Conservation (phyloP, 306 rosid genomes). For the Prunus armeniaca region DNA sequence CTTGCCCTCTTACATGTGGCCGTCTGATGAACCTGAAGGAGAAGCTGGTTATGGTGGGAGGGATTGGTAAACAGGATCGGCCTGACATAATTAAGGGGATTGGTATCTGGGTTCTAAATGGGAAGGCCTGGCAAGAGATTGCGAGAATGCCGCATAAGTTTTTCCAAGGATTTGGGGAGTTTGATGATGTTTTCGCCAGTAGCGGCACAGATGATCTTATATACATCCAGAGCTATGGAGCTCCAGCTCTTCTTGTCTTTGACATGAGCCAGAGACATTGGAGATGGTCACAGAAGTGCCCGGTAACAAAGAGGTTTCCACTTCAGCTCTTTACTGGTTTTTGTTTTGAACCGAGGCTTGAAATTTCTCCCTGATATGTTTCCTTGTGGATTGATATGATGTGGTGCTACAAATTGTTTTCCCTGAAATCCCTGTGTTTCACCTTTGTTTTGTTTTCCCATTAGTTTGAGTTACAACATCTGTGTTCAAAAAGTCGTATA, state of each 20-base stretch:
- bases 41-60: slow-evolving; percentile 97
- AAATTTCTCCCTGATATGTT: slow-evolving; percentile 61
- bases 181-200: slow-evolving; percentile 93
- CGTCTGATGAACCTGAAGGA: slow-evolving; percentile 88
- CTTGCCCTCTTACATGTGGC: slow-evolving; percentile 92
- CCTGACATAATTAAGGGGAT: slow-evolving; percentile 92
- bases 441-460: slow-evolving; percentile 24
- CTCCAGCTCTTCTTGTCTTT: slow-evolving; percentile 75
- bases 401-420: slow-evolving; percentile 25
- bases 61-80: slow-evolving; percentile 76
- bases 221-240: slow-evolving; percentile 92
- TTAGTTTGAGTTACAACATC: slow-evolving; percentile 29
- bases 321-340: slow-evolving; percentile 94
- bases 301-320: slow-evolving; percentile 79
- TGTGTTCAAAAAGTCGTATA: slow-evolving; percentile 31
- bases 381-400: slow-evolving; percentile 15
- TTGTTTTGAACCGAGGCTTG: slow-evolving; percentile 94
- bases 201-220: slow-evolving; percentile 75
- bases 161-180: slow-evolving; percentile 97
- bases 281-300: slow-evolving; percentile 97
- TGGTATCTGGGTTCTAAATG: slow-evolving; percentile 85
- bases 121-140: slow-evolving; percentile 74
- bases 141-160: slow-evolving; percentile 83
- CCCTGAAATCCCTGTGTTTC: slow-evolving; percentile 16
- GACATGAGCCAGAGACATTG: slow-evolving; percentile 70